phyloP scores from a whole-genome alignment of 345 rosid genomes.

The Aurinia saxatilis region DNA sequence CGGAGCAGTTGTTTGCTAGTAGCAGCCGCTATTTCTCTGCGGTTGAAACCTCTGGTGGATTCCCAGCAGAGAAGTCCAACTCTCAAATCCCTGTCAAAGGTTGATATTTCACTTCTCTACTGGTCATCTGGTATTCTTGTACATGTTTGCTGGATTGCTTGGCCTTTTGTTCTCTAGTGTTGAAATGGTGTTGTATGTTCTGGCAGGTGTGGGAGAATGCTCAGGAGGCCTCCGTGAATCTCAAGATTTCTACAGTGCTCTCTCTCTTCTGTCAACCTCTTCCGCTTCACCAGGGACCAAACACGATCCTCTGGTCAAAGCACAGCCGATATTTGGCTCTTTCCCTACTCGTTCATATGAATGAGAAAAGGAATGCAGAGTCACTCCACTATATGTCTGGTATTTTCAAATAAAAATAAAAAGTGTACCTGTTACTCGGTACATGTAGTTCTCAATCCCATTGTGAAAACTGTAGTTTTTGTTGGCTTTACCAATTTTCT shows the following conservation, averaged over 20 bases:
- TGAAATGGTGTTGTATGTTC: not conserved
- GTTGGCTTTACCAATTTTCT: no score
- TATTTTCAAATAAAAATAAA: not conserved
- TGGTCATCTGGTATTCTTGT: not conserved
- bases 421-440: not conserved
- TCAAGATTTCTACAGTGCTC: slow-evolving; percentile 83
- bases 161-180: not conserved
- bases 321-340: slow-evolving; percentile 17
- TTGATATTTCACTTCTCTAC: not conserved
- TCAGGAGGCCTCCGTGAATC: slow-evolving; percentile 45
- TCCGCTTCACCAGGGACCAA: slow-evolving; percentile 42
- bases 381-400: not conserved
- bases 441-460: no score
- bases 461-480: no score
- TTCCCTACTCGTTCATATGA: slow-evolving; percentile 21
- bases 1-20: slow-evolving; percentile 33
- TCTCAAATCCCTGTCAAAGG: slow-evolving; percentile 14
- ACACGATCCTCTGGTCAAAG: slow-evolving; percentile 11
- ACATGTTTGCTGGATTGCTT: not conserved
- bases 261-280: slow-evolving; percentile 99
- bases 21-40: slow-evolving; percentile 28
- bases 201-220: slow-evolving; percentile 55
- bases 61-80: slow-evolving; percentile 20
- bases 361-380: not conserved
- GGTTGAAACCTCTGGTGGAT: slow-evolving; percentile 35